These are phyloP conservation scores for Gaeumannomyces sp. DNA, from an alignment of 2,329 filamentous ascomycete genomes.

Conservation along the genomic window DNA sequence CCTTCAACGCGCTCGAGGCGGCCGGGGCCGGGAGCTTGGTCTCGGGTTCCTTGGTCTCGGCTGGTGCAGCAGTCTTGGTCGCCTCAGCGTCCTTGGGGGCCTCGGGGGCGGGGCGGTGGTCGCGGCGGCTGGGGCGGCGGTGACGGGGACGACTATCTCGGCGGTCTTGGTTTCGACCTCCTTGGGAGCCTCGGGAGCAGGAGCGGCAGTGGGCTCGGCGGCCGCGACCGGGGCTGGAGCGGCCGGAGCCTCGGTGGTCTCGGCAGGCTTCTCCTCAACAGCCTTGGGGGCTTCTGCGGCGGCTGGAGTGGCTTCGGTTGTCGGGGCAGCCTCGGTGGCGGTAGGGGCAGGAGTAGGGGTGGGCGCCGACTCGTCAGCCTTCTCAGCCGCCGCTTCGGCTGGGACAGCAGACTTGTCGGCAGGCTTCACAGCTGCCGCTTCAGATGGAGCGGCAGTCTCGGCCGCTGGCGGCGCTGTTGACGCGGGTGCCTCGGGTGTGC, in stretches of 20 bases:
- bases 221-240: neutral
- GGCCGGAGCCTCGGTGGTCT: neutral
- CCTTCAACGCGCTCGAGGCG: constrained; percentile 13
- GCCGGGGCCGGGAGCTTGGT: constrained; percentile 8
- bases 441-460: neutral
- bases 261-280: neutral
- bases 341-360: neutral
- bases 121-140: neutral
- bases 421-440: too few species aligned
- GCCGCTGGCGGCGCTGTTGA: too few species aligned
- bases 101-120: neutral
- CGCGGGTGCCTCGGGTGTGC: neutral
- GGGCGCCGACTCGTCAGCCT: neutral
- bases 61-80: neutral
- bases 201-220: neutral
- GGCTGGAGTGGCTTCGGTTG: neutral
- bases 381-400: neutral
- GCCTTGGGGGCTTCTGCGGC: neutral
- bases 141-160: neutral
- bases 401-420: neutral
- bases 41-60: neutral
- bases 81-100: neutral
- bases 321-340: neutral
- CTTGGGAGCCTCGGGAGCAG: neutral
- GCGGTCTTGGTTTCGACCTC: neutral